These are phyloP conservation scores for Citrullus amarus DNA, from an alignment of 306 rosid genomes.

Conservation along the genomic window DNA sequence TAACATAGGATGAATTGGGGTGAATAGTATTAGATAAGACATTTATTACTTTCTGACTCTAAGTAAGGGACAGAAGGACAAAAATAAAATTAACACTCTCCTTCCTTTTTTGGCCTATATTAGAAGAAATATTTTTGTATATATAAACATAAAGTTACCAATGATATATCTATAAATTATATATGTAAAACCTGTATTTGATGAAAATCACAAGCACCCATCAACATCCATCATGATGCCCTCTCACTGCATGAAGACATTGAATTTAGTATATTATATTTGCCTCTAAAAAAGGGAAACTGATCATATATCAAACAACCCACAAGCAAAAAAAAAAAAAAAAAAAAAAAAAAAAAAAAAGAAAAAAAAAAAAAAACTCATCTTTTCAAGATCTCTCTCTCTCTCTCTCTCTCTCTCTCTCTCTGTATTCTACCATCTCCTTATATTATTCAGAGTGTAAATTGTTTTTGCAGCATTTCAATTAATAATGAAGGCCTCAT, in stretches of 20 bases:
- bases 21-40: no score
- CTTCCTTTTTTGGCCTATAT: no score
- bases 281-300: constrained; percentile 54
- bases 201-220: constrained; percentile 66
- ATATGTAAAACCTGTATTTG: constrained; percentile 29
- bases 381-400: neutral
- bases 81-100: no score
- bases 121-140: no score
- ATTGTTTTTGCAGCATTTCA: no score
- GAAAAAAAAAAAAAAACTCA: neutral
- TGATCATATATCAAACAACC: neutral
- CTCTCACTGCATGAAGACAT: constrained; percentile 50
- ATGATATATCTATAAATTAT: no score
- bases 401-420: neutral
- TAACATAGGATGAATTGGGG: no score
- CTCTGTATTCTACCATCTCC: neutral
- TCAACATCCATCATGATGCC: constrained; percentile 21
- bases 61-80: no score
- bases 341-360: neutral
- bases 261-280: constrained; percentile 48
- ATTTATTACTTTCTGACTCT: no score
- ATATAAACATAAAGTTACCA: no score
- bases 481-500: neutral
- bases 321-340: neutral
- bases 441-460: no score